Conservation (phyloP, 108 stramenopile species). For the Conticribra guillardii region DNA sequence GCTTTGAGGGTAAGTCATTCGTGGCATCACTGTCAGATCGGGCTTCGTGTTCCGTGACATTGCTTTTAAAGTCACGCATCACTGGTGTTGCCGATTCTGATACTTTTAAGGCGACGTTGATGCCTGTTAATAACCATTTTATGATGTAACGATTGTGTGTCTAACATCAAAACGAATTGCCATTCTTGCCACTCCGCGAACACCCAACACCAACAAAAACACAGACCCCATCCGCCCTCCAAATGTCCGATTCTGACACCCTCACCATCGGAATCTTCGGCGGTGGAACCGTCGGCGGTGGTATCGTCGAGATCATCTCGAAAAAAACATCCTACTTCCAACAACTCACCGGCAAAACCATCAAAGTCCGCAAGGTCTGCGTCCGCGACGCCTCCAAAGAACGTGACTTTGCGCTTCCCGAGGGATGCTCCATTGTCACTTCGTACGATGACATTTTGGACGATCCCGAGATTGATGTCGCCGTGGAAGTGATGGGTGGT, state of each 20-base stretch:
- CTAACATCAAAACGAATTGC: no score
- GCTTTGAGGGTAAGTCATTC: neutral
- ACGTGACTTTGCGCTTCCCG: slow-evolving; percentile 83
- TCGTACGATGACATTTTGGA: slow-evolving; percentile 84
- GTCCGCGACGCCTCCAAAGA: slow-evolving; percentile 77
- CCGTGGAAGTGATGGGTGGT: slow-evolving; percentile 97
- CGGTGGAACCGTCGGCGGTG: slow-evolving; percentile 95
- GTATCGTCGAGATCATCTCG: slow-evolving; percentile 92
- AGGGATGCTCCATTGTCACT: slow-evolving; percentile 73
- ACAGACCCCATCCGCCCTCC: slow-evolving; percentile 11
- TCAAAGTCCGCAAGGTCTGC: slow-evolving; percentile 72
- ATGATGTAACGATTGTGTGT: no score
- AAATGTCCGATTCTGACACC: slow-evolving; percentile 30
- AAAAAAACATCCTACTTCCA: slow-evolving; percentile 69
- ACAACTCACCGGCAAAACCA: slow-evolving; percentile 68
- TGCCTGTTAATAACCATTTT: no score
- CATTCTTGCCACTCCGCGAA: no score
- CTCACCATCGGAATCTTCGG: slow-evolving; percentile 88
- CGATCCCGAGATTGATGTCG: slow-evolving; percentile 87
- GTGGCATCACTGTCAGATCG: no score
- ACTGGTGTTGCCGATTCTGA: no score
- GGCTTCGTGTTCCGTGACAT: no score
- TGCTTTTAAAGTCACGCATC: no score
- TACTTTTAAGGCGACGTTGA: no score
- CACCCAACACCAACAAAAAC: no score